Evolutionary conservation across 2,329 filamentous ascomycete genomes (phyloP), one percentile per base, ranked within the genome.

Genomic region (Gnomoniopsis smithogilvyi): DNA sequence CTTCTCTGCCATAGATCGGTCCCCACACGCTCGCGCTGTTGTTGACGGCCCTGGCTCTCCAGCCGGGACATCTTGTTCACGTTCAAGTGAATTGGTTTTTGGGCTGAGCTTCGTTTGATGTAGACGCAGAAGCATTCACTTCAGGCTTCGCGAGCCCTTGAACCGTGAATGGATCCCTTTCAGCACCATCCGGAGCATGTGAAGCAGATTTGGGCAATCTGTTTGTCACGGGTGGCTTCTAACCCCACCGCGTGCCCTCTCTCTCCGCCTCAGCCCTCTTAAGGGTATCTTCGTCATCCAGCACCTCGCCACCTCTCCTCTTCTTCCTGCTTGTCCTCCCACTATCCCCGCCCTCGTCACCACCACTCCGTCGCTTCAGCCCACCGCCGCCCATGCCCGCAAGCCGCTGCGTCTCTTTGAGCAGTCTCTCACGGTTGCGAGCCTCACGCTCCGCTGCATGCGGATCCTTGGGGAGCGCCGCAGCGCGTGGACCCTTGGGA

Each of bases 361-460:
- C 78, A 21, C 79, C 78, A n/a, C 80, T 74, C 53, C 76, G 71
- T 63, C 84, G 72, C 71, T 87, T 82, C 65, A 76, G 66, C 7
- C 57, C 60, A 15, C 53, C 53, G 56, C 78, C 74, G 43, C 73
- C 72, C 33, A 80, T 67, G 54, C 82, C 78, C 48, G 85, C 79
- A 72, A 88, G 83, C 38, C 84, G 81, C 71, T 90, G 85, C 43
- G 85, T 84, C 72, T 91, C 88, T 67, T 87, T 88, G 14, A 88
- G 76, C 54, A 90, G 76, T 26, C 88, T 79, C 70, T 89, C 86
- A 49, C 86, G 79, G 67, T 88, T 82, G 17, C 86, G 77, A 14
- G 83, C 83, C 68, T 90, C 87, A 22, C 88, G 84, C 71, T 91
- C 88, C 0, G 87, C 76, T 1, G 88, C 87, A 70, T 90, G 87